Percentiles rank a stretch among this genome's conserved stretches.
phyloP scores from a whole-genome alignment of 352 stramenopile genomes.

The Pythium volutum region DNA sequence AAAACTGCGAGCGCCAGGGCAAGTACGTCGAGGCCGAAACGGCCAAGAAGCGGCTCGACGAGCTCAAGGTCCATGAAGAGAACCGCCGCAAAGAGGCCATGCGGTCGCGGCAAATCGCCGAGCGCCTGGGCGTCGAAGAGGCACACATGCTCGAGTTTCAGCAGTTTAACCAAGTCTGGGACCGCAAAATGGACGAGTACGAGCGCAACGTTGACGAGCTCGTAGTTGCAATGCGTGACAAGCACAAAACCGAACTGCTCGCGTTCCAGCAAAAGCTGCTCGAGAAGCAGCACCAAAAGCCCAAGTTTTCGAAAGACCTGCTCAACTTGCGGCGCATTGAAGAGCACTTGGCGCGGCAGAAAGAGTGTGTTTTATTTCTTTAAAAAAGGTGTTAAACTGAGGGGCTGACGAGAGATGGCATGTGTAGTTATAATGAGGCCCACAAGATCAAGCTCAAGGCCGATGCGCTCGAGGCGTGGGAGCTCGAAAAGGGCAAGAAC shows the following conservation, averaged over 20 bases:
- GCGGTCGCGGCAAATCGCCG: constrained; percentile 93
- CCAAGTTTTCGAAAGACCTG: constrained; percentile 94
- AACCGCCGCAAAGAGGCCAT: constrained; percentile 95
- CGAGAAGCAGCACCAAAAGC: constrained; percentile 81
- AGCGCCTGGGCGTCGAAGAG: constrained; percentile 94
- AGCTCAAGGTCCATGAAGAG: constrained; percentile 96
- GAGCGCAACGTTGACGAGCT: constrained; percentile 90
- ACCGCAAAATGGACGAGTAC: constrained; percentile 96
- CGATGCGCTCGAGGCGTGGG: constrained; percentile 92
- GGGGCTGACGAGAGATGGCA: not conserved
- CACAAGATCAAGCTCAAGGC: constrained; percentile 97
- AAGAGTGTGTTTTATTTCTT: no score
- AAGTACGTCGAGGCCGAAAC: constrained; percentile 98
- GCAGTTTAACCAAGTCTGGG: constrained; percentile 96
- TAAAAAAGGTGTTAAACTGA: not conserved
- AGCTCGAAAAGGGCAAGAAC: constrained; percentile 94
- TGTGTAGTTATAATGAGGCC: constrained; percentile 87
- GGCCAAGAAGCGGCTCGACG: constrained; percentile 94
- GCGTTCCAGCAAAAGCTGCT: constrained; percentile 93
- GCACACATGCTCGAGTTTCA: constrained; percentile 98
- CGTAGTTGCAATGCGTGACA: constrained; percentile 89
- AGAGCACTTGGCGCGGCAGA: constrained; percentile 89
- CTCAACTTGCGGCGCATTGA: constrained; percentile 93
- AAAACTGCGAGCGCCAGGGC: constrained; percentile 96
- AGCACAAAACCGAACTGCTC: constrained; percentile 85